Evolutionary conservation across 371 early-diverging fungal species (phyloP), one percentile per base, ranked within the genome.

Genomic region (Actinomortierella wolfii): DNA sequence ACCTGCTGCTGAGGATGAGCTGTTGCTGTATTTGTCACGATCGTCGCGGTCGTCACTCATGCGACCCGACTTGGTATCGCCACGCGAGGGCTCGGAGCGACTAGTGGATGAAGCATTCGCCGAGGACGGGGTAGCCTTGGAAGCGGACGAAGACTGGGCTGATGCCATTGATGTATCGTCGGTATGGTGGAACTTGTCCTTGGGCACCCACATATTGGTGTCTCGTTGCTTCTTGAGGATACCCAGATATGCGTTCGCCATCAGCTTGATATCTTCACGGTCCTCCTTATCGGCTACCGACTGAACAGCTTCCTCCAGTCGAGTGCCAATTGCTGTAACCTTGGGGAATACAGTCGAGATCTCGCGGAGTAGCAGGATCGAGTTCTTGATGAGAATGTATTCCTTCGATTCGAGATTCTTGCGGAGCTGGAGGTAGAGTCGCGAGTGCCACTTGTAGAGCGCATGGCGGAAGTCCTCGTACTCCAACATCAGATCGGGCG

Each of bases 401-500:
- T 92, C 91, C 8, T 76, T 78, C 0, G 89, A 89, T 17, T 79
- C 77, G 8, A 94, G 64, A 18, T 34, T 34, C 34, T 34, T 34
- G 34, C 34, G 34, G 7, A 34, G 34, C 34, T 34, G 34, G 11
- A 34, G 61, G 50, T 78, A 83, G 9, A 91, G 60, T 43, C 81
- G 83, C 20, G 81, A 65, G 59, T 94, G 93, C 94, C 94, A 94
- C 60, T 91, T 93, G 67, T 84, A 81, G 67, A 92, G 81, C 1
- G 88, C 87, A 26, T 84, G 81, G 20, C 89, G 80, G 70, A 92
- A 94, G 9, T 90, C 90, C 11, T 84, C 80, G 59, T 80, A 87
- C 21, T 81, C 76, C 20, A 93, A 64, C 39, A 88, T 61, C 15
- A 86, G 77, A 34, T 78, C 83, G 46, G 81, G 84, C 9, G 81